A percentile compares a stretch with the other conserved stretches of the same genome.
Evolutionary conservation across 768 basidiomycete genomes (phyloP).

Genomic region (Pisolithus microcarpus): DNA sequence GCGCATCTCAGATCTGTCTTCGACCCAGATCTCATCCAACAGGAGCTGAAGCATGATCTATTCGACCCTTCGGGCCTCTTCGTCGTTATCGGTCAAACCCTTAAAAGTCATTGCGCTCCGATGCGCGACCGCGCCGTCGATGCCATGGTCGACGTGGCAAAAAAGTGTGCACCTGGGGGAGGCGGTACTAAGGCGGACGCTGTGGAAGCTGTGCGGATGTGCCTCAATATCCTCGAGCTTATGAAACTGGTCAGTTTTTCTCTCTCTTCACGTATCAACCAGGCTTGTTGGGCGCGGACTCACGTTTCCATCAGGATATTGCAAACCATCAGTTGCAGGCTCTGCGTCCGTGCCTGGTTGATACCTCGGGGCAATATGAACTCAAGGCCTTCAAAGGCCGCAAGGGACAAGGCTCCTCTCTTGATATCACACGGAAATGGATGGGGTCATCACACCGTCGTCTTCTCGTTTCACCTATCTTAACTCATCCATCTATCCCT

Average conservation of each 20-base stretch:
- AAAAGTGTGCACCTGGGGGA: conserved; percentile 47
- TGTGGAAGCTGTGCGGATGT: conserved; percentile 68
- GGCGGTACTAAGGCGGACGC: conserved; percentile 54
- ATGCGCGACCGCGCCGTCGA: conserved; percentile 85
- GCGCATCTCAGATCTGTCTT: conserved; percentile 66
- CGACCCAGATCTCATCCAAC: conserved; percentile 75
- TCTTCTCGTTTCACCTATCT: conserved; percentile 34
- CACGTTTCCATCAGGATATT: conserved; percentile 60
- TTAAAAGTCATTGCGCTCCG: conserved; percentile 89
- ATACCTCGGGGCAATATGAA: conserved; percentile 74
- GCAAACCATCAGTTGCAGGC: conserved; percentile 94
- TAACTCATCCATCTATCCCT: conserved; percentile 39
- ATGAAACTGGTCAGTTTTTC: conserved; percentile 80
- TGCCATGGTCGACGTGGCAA: conserved; percentile 69
- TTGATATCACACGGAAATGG: conserved; percentile 60
- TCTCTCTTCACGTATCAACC: conserved; percentile 9
- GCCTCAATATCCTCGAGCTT: conserved; percentile 85
- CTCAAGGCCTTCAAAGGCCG: conserved; percentile 65
- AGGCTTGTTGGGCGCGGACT: conserved; percentile 7
- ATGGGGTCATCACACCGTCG: conserved; percentile 46
- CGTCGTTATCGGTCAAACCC: conserved; percentile 65
- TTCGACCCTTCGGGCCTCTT: conserved; percentile 80
- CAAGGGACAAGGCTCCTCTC: conserved; percentile 37
- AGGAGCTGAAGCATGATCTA: conserved; percentile 68
- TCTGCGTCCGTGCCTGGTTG: conserved; percentile 83